Evolutionary conservation across 139 green algal genomes (phyloP).

Genomic region (Tetraselmis chui): DNA sequence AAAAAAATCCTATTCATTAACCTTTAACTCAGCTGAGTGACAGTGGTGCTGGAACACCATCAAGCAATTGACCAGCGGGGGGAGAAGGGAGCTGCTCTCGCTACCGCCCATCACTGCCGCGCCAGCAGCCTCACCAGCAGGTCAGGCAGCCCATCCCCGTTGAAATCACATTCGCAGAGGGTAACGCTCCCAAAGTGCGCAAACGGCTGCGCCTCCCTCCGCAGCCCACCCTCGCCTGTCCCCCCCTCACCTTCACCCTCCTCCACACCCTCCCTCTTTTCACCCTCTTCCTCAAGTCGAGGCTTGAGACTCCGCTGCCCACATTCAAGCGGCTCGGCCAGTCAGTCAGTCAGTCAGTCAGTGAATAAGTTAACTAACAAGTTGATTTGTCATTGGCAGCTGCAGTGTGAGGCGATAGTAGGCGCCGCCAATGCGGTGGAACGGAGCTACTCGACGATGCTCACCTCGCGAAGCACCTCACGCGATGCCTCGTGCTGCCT

Average conservation of each 20-base stretch:
- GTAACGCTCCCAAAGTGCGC: neutral
- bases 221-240: neutral
- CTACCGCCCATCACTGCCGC: neutral
- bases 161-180: neutral
- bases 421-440: neutral
- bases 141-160: neutral
- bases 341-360: too few species aligned
- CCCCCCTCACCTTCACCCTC: neutral
- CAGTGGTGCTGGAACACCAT: too few species aligned
- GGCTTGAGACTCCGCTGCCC: too few species aligned
- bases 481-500: neutral
- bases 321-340: neutral
- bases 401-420: neutral
- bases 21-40: too few species aligned
- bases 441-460: too few species aligned
- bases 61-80: too few species aligned
- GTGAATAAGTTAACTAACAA: neutral
- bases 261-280: too few species aligned
- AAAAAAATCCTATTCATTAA: too few species aligned
- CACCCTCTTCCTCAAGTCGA: too few species aligned
- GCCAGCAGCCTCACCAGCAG: neutral
- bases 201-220: neutral
- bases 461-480: neutral
- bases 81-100: neutral
- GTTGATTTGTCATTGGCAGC: neutral